phyloP scores from a whole-genome alignment of 352 stramenopile species.

The Globisporangium nagaii region DNA sequence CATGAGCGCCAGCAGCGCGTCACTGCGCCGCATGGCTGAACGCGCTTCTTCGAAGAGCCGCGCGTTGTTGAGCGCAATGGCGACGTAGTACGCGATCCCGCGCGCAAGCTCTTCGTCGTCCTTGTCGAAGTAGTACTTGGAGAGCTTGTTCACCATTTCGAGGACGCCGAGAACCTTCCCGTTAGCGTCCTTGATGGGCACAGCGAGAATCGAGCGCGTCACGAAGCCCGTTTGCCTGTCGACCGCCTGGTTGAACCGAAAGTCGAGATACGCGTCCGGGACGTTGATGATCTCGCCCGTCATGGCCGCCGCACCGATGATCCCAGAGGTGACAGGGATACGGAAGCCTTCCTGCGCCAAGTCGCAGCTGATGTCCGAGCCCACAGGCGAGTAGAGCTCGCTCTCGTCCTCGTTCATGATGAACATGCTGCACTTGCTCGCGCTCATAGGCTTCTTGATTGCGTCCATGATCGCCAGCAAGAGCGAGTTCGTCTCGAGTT shows the following conservation, averaged over 20 bases:
- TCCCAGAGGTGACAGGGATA: constrained; percentile 44
- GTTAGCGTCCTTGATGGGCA: constrained; percentile 75
- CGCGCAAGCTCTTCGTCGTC: constrained; percentile 61
- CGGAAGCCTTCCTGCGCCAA: constrained; percentile 39
- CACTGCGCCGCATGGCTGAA: constrained; percentile 51
- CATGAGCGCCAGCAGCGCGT: constrained; percentile 58
- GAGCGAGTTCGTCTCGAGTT: constrained; percentile 55
- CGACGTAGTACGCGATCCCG: constrained; percentile 61
- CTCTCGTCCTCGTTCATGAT: constrained; percentile 48
- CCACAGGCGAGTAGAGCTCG: constrained; percentile 49
- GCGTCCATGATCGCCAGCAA: constrained; percentile 45
- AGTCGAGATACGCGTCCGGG: constrained; percentile 57
- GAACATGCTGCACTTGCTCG: constrained; percentile 62
- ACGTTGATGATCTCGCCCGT: constrained; percentile 76
- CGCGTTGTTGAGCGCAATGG: constrained; percentile 64
- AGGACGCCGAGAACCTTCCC: constrained; percentile 61
- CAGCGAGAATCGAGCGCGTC: constrained; percentile 67
- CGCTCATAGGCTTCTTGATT: constrained; percentile 47
- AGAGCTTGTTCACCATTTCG: constrained; percentile 61
- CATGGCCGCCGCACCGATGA: constrained; percentile 52
- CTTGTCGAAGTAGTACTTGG: constrained; percentile 67
- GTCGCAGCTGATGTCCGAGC: constrained; percentile 36
- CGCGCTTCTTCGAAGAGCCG: constrained; percentile 55
- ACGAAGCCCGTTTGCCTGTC: constrained; percentile 59
- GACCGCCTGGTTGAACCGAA: constrained; percentile 57